A percentile compares a stretch with the other conserved stretches of the same genome.
Evolutionary conservation across 1,284 basidiomycete genomes (phyloP).

Genomic region (Irpex sp.): DNA sequence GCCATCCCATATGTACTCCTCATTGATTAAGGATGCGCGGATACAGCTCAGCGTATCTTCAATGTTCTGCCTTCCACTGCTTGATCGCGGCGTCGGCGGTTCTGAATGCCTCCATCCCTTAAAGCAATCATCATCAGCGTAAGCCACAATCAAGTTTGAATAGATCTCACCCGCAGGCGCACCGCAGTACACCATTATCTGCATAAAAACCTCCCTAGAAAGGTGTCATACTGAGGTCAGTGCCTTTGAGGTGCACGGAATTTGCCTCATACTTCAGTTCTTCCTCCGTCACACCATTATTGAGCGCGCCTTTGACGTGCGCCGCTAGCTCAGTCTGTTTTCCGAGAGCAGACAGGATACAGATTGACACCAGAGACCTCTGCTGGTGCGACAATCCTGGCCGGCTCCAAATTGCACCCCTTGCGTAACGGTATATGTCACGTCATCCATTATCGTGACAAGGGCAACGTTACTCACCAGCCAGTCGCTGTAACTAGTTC

Average conservation of each 20-base stretch:
- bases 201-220: background rate
- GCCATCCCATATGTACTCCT: too few relatives aligned
- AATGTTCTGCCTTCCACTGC: conserved; percentile 1
- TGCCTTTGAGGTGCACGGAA: background rate
- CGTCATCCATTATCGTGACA: too few relatives aligned
- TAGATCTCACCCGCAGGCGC: background rate
- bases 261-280: background rate
- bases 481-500: background rate
- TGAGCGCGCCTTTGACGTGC: background rate
- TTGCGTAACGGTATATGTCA: background rate
- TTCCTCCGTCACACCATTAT: background rate
- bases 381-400: background rate
- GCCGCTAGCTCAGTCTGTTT: background rate
- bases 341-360: background rate
- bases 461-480: background rate
- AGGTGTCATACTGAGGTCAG: background rate
- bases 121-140: background rate
- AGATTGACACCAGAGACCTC: background rate
- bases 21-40: too few relatives aligned
- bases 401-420: background rate
- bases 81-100: background rate
- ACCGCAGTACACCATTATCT: background rate
- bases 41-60: too few relatives aligned
- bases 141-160: background rate
- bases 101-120: background rate